A percentile compares a stretch with the other conserved stretches of the same genome.
phyloP scores from a whole-genome alignment of 768 basidiomycete species.

The Pleurotus giganteus region DNA sequence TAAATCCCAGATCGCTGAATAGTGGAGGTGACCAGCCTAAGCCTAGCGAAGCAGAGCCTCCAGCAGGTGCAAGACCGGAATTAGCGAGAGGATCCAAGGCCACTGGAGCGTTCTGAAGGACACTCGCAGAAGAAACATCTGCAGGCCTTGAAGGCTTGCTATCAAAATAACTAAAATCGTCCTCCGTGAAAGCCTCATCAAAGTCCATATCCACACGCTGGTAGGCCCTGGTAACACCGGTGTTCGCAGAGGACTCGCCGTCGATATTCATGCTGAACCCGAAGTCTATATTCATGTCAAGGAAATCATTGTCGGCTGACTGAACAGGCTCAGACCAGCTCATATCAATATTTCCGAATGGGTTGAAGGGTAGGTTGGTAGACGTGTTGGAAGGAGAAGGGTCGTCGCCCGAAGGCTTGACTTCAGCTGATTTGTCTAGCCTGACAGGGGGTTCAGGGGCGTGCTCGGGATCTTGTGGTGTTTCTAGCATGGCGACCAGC shows the following conservation, averaged over 20 bases:
- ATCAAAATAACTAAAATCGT: conserved; percentile 89
- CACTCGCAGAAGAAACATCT: conserved; percentile 9
- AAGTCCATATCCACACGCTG: conserved; percentile 38
- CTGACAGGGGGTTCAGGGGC: conserved; percentile 6
- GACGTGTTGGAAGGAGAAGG: conserved; percentile 10
- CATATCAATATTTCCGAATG: conserved; percentile 39
- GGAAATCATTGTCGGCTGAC: conserved; percentile 48
- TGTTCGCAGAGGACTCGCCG: conserved; percentile 24
- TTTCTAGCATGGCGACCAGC: conserved; percentile 19
- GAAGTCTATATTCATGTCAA: conserved; percentile 32
- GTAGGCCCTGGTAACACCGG: conserved; percentile 27
- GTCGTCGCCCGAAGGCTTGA: conserved; percentile 7
- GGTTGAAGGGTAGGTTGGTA: conserved; percentile 35
- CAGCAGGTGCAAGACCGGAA: conserved; percentile 28
- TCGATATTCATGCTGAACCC: conserved; percentile 29
- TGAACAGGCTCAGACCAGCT: conserved; percentile 45
- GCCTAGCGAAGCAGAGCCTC: conserved; percentile 28
- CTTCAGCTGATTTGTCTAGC: not conserved
- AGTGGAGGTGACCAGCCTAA: conserved; percentile 29
- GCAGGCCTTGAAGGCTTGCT: conserved; percentile 34
- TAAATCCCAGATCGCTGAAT: conserved; percentile 18
- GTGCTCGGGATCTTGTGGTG: conserved; percentile 21
- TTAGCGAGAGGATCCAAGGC: conserved; percentile 12
- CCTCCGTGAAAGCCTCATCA: conserved; percentile 74
- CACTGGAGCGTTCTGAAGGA: not conserved